Evolutionary conservation across 257 asterid genomes (phyloP).

Genomic region (Prunella vulgaris): DNA sequence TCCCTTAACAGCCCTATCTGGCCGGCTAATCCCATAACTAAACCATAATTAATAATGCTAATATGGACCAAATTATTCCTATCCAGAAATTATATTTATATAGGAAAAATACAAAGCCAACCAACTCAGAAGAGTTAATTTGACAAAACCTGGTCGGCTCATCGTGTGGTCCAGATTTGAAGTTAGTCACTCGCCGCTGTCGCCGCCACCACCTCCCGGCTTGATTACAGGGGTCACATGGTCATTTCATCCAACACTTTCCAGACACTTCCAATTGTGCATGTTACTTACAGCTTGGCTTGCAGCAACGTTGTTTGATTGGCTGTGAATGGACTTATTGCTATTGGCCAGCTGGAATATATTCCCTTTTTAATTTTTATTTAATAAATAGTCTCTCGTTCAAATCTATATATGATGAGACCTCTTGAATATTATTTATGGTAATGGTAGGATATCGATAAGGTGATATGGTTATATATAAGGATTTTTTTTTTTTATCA

Average conservation of each 20-base stretch:
- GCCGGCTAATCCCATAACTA: slow-evolving; percentile 25
- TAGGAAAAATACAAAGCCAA: not conserved
- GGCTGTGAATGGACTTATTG: slow-evolving; percentile 26
- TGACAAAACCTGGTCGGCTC: slow-evolving; percentile 37
- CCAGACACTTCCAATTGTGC: slow-evolving; percentile 34
- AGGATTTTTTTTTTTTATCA: too few species aligned
- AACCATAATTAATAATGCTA: slow-evolving; percentile 10
- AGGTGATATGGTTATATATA: too few species aligned
- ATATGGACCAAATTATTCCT: not conserved
- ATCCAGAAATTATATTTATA: slow-evolving; percentile 21
- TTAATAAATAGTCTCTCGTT: not conserved
- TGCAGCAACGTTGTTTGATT: slow-evolving; percentile 25
- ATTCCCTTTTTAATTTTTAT: slow-evolving; percentile 12
- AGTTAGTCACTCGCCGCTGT: not conserved
- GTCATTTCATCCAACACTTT: slow-evolving; percentile 16
- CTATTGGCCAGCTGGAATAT: slow-evolving; percentile 19
- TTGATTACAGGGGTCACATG: slow-evolving; percentile 20
- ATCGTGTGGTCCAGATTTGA: slow-evolving; percentile 30
- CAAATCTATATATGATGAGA: too few species aligned
- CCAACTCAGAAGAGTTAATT: slow-evolving; percentile 15
- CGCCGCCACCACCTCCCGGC: not conserved
- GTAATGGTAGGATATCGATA: too few species aligned
- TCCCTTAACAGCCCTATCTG: slow-evolving; percentile 21
- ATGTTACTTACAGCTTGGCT: slow-evolving; percentile 40
- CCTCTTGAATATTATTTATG: too few species aligned